Evolutionary conservation across 345 rosid genomes (phyloP), one percentile per base, ranked within the genome.

Genomic region (Citrus medica): DNA sequence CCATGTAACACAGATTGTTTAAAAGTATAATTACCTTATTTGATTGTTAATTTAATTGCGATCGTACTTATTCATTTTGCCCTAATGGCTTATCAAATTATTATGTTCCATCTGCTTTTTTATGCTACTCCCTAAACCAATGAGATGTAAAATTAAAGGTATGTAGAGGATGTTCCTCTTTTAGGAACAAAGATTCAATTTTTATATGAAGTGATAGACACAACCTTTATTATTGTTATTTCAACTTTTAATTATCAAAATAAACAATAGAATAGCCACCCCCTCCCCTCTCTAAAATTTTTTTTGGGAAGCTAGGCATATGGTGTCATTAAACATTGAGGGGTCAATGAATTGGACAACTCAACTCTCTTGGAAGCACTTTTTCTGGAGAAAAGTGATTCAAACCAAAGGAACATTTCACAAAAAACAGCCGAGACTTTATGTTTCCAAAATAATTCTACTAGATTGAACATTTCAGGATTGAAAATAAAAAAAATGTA

Each of bases 331-430:
- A 86, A n/a, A 62, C 84, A 83, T 76, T 74, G 6, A 9, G 56
- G 74, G 61, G 59, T 69, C 76, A 76, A 73, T 80, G 83, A 82
- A 35, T 76, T 69, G 68, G 84, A 83, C 87, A 86, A 73, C 84
- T 83, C 83, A 86, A 73, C 80, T 76, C 62, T 69, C 68, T 60
- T 48, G 33, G 24, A 53, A 35, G 55, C 27, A 56, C 64, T n/a
- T 76, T 25, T 80, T 56, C 27, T 3, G 51, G 51, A 46, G 51
- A 60, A n/a, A 63, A 28, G 19, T n/a, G 51, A 62, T 61, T 74
- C 69, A 69, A 61, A 19, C 4, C 51, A 12, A 46, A 46, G 5
- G 51, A 46, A 46, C 51, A 12, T 46, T 46, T 46, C 51, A 13
- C 17, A 12, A 46, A 46, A 46, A 46, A 10, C 14, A 46, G 16